Conservation (phyloP, 331 rosid genomes). For the Quercus tomentella region DNA sequence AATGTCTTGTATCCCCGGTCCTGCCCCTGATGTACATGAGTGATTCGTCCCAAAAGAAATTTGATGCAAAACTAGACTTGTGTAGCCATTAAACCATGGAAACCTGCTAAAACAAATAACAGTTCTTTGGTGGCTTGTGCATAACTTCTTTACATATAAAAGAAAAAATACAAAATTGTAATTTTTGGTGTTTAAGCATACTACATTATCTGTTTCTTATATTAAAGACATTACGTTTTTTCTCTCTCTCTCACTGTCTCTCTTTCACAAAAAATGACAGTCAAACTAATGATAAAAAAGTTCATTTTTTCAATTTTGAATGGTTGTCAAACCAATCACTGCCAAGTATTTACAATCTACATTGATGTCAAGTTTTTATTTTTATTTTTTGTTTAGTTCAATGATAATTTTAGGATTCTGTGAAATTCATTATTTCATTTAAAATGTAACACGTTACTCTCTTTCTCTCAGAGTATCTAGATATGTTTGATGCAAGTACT, state of each 20-base stretch:
- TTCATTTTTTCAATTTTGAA: background rate
- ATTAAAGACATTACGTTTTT: background rate
- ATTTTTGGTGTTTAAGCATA: background rate
- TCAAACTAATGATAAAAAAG: background rate
- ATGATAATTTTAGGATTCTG: background rate
- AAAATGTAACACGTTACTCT: conserved; percentile 17
- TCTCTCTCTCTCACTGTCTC: background rate
- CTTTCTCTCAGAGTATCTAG: conserved; percentile 69
- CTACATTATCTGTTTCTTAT: background rate
- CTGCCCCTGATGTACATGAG: background rate
- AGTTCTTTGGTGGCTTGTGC: background rate
- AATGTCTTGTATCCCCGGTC: too few species aligned
- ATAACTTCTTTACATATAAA: background rate
- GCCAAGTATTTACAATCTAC: conserved; percentile 11
- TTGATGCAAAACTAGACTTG: background rate
- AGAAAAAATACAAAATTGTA: background rate
- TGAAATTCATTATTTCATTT: background rate
- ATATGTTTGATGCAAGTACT: conserved; percentile 72
- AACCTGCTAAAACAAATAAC: background rate
- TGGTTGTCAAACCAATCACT: background rate
- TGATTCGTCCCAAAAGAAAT: background rate
- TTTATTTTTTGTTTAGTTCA: background rate
- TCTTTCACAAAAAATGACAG: background rate
- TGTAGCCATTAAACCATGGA: background rate
- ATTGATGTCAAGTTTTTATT: conserved; percentile 5